Conservation (phyloP, 1,284 basidiomycete genomes). For the Pascua guehoae region DNA sequence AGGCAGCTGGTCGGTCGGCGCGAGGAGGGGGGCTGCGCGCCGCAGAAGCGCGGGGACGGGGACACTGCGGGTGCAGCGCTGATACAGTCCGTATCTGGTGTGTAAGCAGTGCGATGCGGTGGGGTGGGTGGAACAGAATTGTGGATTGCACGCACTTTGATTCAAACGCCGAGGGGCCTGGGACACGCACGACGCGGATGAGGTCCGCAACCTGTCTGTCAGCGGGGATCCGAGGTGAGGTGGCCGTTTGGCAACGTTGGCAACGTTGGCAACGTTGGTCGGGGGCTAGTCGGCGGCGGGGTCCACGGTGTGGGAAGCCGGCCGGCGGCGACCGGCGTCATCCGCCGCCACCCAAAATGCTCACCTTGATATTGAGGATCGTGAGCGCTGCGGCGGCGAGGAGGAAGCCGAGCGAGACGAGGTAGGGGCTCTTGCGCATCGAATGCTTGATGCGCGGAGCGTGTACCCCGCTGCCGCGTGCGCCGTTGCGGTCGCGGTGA, state of each 20-base stretch:
- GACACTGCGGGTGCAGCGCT: conserved; percentile 40
- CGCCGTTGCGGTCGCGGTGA: not conserved
- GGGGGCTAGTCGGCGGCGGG: not conserved
- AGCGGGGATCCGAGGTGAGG: not conserved
- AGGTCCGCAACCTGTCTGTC: conserved; percentile 35
- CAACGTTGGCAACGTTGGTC: not conserved
- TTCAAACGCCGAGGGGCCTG: conserved; percentile 43
- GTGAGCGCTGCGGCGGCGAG: conserved; percentile 43
- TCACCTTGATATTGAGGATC: conserved; percentile 43
- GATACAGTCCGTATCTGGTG: conserved; percentile 46
- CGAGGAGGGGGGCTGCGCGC: conserved; percentile 31
- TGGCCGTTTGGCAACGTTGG: not conserved
- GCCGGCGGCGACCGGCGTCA: not conserved
- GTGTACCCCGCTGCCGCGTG: not conserved
- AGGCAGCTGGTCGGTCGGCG: not conserved
- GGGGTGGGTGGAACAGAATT: not conserved
- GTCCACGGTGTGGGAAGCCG: not conserved
- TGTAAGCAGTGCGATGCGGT: not conserved
- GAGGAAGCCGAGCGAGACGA: conserved; percentile 41
- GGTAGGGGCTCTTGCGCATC: conserved; percentile 45
- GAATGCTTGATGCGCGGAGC: conserved; percentile 27
- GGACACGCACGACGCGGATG: conserved; percentile 36
- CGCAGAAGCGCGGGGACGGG: conserved; percentile 25
- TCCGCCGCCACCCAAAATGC: conserved; percentile 7
- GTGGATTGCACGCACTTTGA: conserved; percentile 33